Percentiles rank a stretch among this genome's conserved stretches.
phyloP scores from a whole-genome alignment of 2,329 filamentous ascomycete species.

The Fusarium floridanum region DNA sequence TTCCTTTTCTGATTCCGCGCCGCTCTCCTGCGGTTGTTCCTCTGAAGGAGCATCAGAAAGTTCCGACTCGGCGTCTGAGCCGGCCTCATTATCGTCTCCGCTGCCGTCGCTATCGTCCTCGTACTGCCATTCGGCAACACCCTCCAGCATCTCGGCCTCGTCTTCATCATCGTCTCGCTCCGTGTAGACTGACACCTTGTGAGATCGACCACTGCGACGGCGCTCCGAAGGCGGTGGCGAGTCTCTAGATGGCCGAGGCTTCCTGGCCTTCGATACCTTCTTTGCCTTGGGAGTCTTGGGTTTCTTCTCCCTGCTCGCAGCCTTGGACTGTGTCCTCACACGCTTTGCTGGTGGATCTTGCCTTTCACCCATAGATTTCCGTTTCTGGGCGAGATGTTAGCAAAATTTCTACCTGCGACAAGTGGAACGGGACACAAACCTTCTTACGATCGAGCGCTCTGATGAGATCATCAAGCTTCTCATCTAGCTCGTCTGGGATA shows the following conservation, averaged over 20 bases:
- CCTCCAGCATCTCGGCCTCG: conserved; percentile 72
- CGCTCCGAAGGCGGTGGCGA: conserved; percentile 59
- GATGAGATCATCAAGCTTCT: conserved; percentile 78
- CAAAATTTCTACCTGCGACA: neutral
- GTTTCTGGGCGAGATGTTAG: conserved; percentile 61
- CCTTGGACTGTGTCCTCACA: conserved; percentile 54
- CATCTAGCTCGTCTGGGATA: conserved; percentile 81
- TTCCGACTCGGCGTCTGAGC: conserved; percentile 35
- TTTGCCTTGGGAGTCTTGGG: conserved; percentile 52
- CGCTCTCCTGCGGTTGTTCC: conserved; percentile 23
- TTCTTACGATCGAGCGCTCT: conserved; percentile 79
- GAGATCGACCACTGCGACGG: conserved; percentile 67
- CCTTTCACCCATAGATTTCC: conserved; percentile 66
- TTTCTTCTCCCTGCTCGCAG: conserved; percentile 55
- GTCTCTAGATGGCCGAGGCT: conserved; percentile 46
- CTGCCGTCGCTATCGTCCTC: conserved; percentile 45
- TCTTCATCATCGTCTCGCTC: conserved; percentile 71
- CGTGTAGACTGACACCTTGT: conserved; percentile 63
- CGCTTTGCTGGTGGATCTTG: conserved; percentile 58
- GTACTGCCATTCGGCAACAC: conserved; percentile 71
- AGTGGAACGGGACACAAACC: conserved; percentile 53
- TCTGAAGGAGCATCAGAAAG: conserved; percentile 40
- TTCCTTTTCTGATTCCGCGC: conserved; percentile 24
- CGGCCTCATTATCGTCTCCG: conserved; percentile 36
- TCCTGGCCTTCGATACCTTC: conserved; percentile 53